Evolutionary conservation across 345 rosid genomes (phyloP).

Genomic region (Ceriops tagal): DNA sequence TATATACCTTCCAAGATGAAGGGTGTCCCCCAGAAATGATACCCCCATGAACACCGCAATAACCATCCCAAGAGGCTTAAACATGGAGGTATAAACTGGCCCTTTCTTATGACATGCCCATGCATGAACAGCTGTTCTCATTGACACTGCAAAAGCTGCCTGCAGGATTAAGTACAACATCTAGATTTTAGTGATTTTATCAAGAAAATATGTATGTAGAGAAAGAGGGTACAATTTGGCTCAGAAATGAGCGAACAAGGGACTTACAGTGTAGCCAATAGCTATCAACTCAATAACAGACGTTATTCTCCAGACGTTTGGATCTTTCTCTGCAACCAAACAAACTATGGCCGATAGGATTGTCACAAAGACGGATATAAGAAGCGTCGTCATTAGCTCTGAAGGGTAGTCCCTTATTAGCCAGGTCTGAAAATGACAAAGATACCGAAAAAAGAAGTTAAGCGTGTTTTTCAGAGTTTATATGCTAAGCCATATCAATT

Average conservation of each 20-base stretch:
- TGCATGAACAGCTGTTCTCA: conserved; percentile 25
- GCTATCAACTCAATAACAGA: conserved; percentile 16
- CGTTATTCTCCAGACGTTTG: conserved; percentile 18
- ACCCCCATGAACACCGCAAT: conserved; percentile 32
- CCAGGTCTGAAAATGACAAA: conserved; percentile 14
- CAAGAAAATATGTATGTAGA: too few species aligned
- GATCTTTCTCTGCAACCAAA: conserved; percentile 23
- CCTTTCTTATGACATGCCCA: conserved; percentile 32
- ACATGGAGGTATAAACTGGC: conserved; percentile 22
- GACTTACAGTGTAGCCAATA: conserved; percentile 9
- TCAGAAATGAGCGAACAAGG: too few species aligned
- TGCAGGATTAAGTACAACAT: neutral
- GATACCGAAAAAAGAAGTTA: too few species aligned
- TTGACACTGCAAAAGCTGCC: conserved; percentile 26
- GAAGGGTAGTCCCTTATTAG: conserved; percentile 15
- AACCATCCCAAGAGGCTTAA: conserved; percentile 30
- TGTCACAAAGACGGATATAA: conserved; percentile 18
- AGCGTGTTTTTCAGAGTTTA: too few species aligned
- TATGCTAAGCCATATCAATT: too few species aligned
- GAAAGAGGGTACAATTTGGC: too few species aligned
- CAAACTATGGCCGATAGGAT: conserved; percentile 23
- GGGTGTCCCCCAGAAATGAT: conserved; percentile 35
- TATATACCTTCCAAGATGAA: conserved; percentile 38
- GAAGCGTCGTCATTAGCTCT: conserved; percentile 5
- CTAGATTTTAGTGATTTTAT: too few species aligned